Evolutionary conservation across 1,139 yeast species (phyloP).

Genomic region (Pneumocystis sp.): DNA sequence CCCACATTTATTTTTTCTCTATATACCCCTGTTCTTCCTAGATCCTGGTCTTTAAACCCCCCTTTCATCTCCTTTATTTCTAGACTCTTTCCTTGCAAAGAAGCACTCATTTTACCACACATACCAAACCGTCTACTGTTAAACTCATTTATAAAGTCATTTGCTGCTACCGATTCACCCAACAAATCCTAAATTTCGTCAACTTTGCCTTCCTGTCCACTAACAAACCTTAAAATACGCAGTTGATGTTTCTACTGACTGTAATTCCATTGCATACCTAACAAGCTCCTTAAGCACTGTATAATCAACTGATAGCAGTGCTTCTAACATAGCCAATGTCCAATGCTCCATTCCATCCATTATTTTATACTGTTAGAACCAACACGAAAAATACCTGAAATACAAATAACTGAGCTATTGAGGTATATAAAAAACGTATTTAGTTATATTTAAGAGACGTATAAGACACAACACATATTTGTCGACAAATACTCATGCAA

Average conservation of each 20-base stretch:
- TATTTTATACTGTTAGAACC: background rate
- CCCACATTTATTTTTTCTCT: background rate
- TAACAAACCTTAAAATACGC: background rate
- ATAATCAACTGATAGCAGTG: background rate
- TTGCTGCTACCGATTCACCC: background rate
- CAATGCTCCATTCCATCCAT: background rate
- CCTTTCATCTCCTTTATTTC: background rate
- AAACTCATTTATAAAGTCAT: background rate
- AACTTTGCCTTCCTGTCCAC: background rate
- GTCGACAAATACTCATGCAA: too few species aligned
- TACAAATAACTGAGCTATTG: too few species aligned
- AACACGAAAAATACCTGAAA: background rate
- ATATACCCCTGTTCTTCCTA: background rate
- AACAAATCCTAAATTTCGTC: background rate
- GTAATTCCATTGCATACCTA: background rate
- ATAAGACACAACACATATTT: too few species aligned
- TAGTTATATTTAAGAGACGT: too few species aligned
- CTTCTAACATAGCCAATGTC: background rate
- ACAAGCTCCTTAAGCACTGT: background rate
- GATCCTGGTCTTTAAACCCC: background rate
- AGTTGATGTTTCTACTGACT: background rate
- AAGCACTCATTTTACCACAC: background rate
- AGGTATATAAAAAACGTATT: too few species aligned
- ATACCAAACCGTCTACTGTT: background rate
- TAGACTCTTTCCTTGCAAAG: background rate